Percentiles rank a stretch among this genome's conserved stretches.
Evolutionary conservation across 163 green algal genomes (phyloP).

Genomic region (Chloroidium sp.): DNA sequence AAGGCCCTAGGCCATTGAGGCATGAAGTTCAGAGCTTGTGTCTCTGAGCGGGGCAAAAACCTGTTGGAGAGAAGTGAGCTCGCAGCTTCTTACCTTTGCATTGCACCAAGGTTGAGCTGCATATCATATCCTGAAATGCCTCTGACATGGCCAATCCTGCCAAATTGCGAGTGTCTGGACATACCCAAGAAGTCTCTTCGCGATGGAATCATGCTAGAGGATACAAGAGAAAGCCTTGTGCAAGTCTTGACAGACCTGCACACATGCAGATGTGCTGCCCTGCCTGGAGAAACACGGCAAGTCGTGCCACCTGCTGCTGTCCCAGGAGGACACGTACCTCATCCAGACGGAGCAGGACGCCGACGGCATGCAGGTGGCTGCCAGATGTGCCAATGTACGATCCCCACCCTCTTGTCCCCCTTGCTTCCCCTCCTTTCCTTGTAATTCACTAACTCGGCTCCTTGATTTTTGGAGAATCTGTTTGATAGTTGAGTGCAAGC

Average conservation of each 20-base stretch:
- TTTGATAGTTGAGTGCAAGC: too few relatives aligned
- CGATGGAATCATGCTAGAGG: not conserved
- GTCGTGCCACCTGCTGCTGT: slow-evolving; percentile 57
- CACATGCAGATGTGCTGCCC: slow-evolving; percentile 55
- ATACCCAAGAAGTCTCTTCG: not conserved
- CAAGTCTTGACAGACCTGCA: not conserved
- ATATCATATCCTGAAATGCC: not conserved
- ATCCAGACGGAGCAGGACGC: slow-evolving; percentile 59
- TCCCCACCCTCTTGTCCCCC: slow-evolving; percentile 20
- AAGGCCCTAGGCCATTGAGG: too few relatives aligned
- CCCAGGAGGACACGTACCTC: slow-evolving; percentile 51
- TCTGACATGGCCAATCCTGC: not conserved
- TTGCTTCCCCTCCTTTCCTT: too few relatives aligned
- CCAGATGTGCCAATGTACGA: slow-evolving; percentile 61
- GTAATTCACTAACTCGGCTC: too few relatives aligned
- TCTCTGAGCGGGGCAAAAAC: not conserved
- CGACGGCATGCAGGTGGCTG: slow-evolving; percentile 39
- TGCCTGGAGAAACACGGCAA: slow-evolving; percentile 82
- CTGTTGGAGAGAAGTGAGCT: not conserved
- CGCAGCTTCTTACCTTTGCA: not conserved
- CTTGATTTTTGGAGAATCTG: too few relatives aligned
- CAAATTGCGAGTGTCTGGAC: not conserved
- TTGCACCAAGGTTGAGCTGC: not conserved
- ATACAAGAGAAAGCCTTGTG: not conserved
- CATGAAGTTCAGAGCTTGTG: slow-evolving; percentile 1